phyloP scores from a whole-genome alignment of 176 grass and related monocot species.

The Carex scoparia region DNA sequence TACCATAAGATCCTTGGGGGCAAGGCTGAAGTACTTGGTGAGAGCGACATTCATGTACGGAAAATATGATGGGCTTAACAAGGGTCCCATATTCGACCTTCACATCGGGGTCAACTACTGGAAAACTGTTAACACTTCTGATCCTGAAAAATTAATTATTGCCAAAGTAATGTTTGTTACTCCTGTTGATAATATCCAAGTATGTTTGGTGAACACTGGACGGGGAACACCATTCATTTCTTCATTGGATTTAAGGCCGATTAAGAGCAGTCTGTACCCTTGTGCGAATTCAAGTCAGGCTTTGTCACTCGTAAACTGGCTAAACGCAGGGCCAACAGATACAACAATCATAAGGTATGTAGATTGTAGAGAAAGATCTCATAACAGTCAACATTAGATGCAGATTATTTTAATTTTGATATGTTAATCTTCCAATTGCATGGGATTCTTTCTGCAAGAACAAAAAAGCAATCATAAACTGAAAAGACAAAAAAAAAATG shows the following conservation, averaged over 20 bases:
- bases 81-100: constrained; percentile 1
- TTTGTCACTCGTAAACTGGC: neutral
- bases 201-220: constrained; percentile 54
- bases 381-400: neutral
- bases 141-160: neutral
- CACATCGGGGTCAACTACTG: constrained; percentile 36
- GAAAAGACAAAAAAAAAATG: neutral
- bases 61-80: neutral
- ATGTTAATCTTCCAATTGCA: neutral
- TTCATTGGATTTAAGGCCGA: constrained; percentile 45
- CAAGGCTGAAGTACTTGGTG: constrained; percentile 8
- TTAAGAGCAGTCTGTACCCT: constrained; percentile 30
- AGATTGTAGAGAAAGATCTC: neutral
- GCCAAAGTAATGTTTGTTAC: constrained; percentile 25
- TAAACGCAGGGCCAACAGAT: constrained; percentile 30
- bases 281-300: constrained; percentile 7
- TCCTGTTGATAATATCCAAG: constrained; percentile 25
- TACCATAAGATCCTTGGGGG: constrained; percentile 4
- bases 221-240: constrained; percentile 68
- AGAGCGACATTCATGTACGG: constrained; percentile 22
- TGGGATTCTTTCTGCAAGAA: neutral
- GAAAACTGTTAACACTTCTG: constrained; percentile 31
- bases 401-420: neutral
- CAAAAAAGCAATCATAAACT: neutral
- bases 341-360: constrained; percentile 20